A percentile compares a stretch with the other conserved stretches of the same genome.
Evolutionary conservation across 371 early-diverging fungal species (phyloP).

Genomic region (Entomophthora muscae): DNA sequence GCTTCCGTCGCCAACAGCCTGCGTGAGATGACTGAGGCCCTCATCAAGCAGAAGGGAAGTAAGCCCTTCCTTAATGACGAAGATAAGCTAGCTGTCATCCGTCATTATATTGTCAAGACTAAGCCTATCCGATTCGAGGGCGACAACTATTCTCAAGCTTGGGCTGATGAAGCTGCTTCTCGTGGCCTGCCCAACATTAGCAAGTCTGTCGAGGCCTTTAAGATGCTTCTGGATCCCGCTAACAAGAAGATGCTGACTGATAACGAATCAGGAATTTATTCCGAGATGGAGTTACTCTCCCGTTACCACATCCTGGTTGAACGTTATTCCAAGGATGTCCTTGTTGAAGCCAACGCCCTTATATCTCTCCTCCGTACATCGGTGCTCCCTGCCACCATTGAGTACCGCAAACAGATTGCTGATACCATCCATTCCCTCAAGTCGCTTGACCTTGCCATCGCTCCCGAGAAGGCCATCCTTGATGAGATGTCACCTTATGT

Average conservation of each 20-base stretch:
- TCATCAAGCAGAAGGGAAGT: slow-evolving; percentile 54
- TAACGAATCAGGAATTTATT: slow-evolving; percentile 63
- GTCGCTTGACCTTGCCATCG: slow-evolving; percentile 30
- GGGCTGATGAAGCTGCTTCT: slow-evolving; percentile 56
- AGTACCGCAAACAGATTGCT: slow-evolving; percentile 74
- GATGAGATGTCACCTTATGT: slow-evolving; percentile 42
- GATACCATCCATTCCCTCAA: slow-evolving; percentile 52
- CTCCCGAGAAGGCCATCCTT: slow-evolving; percentile 55
- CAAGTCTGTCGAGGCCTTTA: slow-evolving; percentile 74
- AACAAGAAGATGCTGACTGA: slow-evolving; percentile 56
- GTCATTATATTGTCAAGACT: slow-evolving; percentile 55
- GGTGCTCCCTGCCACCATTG: slow-evolving; percentile 74
- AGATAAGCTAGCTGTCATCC: slow-evolving; percentile 76
- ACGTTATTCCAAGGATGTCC: slow-evolving; percentile 86
- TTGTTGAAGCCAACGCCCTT: slow-evolving; percentile 90
- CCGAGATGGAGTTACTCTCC: slow-evolving; percentile 71
- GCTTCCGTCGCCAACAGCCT: slow-evolving; percentile 79
- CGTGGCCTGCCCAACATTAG: slow-evolving; percentile 89
- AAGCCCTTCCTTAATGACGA: slow-evolving; percentile 61
- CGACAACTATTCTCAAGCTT: slow-evolving; percentile 78
- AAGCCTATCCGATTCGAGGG: slow-evolving; percentile 91
- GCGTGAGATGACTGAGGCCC: slow-evolving; percentile 44
- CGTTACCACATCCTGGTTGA: slow-evolving; percentile 88
- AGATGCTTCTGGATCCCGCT: slow-evolving; percentile 41
- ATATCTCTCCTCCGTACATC: slow-evolving; percentile 55